Conservation (phyloP, 495 filamentous ascomycete genomes). For the Staphylotrichum longicolle region DNA sequence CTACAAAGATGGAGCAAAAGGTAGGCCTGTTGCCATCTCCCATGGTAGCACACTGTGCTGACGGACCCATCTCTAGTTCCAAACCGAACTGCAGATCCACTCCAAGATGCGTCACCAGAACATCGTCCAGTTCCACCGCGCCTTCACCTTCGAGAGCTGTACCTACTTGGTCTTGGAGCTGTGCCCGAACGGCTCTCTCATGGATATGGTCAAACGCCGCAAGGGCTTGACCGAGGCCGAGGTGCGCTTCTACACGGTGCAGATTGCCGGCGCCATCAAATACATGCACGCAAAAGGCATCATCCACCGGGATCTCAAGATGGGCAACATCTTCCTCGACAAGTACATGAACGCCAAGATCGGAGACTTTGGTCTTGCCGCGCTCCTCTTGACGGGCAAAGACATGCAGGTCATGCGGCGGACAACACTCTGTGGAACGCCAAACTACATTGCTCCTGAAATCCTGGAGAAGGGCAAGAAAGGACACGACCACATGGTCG, state of each 20-base stretch:
- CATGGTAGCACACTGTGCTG: conserved; percentile 28
- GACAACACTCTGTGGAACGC: conserved; percentile 92
- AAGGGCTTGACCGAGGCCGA: conserved; percentile 86
- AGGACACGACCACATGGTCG: conserved; percentile 85
- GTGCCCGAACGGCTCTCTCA: conserved; percentile 94
- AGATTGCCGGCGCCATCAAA: conserved; percentile 93
- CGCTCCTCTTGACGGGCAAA: conserved; percentile 78
- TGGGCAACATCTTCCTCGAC: conserved; percentile 96
- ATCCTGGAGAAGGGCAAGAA: conserved; percentile 82
- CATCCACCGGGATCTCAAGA: conserved; percentile 95
- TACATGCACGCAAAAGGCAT: conserved; percentile 94
- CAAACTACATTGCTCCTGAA: conserved; percentile 97
- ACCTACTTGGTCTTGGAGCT: conserved; percentile 94
- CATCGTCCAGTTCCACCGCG: conserved; percentile 91
- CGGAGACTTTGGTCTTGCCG: conserved; percentile 96
- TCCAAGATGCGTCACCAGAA: conserved; percentile 94
- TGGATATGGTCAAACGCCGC: conserved; percentile 93
- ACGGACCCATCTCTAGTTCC: conserved; percentile 64
- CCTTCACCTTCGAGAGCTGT: conserved; percentile 82
- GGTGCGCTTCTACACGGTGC: conserved; percentile 85
- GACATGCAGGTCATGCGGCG: conserved; percentile 73
- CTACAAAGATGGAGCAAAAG: conserved; percentile 80
- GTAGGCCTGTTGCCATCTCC: conserved; percentile 43
- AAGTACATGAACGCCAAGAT: conserved; percentile 96
- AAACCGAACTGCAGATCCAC: conserved; percentile 96